Conservation (phyloP, 2,329 filamentous ascomycete genomes). For the Elsinoe fawcettii region DNA sequence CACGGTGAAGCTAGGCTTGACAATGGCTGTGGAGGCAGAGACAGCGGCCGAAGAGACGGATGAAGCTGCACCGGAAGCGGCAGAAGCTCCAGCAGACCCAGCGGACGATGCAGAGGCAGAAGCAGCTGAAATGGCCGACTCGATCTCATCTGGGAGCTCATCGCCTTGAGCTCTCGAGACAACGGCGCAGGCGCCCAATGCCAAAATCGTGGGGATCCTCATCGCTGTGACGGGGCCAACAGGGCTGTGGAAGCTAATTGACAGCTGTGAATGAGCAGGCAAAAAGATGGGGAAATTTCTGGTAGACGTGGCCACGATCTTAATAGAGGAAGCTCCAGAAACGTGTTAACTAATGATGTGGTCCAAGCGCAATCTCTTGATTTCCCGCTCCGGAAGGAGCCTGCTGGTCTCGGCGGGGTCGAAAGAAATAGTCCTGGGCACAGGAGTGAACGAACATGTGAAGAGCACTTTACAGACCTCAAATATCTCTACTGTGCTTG, state of each 20-base stretch:
- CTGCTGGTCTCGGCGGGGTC: conserved; percentile 11
- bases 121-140: conserved; percentile 41
- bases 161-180: conserved; percentile 52
- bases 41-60: conserved; percentile 48
- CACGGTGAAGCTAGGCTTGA: conserved; percentile 82
- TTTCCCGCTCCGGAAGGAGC: not conserved
- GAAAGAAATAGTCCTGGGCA: not conserved
- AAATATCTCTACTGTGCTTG: not conserved
- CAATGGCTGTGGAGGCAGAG: conserved; percentile 40
- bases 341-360: not conserved
- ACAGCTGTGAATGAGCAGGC: not conserved
- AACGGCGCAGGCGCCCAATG: conserved; percentile 60
- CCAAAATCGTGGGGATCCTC: conserved; percentile 76
- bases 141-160: conserved; percentile 55
- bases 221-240: conserved; percentile 45
- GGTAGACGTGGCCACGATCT: not conserved
- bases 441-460: not conserved
- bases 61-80: conserved; percentile 33
- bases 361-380: not conserved
- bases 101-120: conserved; percentile 19
- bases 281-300: not conserved
- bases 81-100: conserved; percentile 3
- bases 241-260: conserved; percentile 1
- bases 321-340: conserved; percentile 1
- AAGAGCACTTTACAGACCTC: not conserved